These are phyloP conservation scores for Mortierella sp. DNA, from an alignment of 371 early-diverging fungal species.

Conservation along the genomic window DNA sequence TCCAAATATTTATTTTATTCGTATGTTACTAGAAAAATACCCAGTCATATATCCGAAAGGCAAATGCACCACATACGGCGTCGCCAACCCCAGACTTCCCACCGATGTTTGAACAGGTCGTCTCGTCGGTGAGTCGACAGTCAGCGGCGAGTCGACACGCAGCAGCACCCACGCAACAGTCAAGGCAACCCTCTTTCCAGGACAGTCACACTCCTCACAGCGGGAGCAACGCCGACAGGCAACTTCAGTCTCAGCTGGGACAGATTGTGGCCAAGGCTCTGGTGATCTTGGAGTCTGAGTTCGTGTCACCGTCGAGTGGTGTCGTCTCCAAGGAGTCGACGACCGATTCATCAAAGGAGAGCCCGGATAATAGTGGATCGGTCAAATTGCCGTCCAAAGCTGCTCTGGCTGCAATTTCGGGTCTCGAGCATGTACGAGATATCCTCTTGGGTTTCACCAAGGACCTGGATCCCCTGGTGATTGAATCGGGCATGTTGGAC, in stretches of 20 bases:
- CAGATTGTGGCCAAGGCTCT: slow-evolving; percentile 68
- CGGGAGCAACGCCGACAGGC: slow-evolving; percentile 26
- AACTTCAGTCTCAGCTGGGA: slow-evolving; percentile 63
- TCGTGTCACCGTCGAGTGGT: slow-evolving; percentile 48
- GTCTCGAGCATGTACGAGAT: slow-evolving; percentile 75
- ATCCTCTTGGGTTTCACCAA: slow-evolving; percentile 65
- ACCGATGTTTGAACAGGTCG: slow-evolving; percentile 50
- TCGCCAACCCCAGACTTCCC: slow-evolving; percentile 33
- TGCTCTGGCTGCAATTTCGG: slow-evolving; percentile 61
- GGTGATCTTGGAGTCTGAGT: slow-evolving; percentile 65
- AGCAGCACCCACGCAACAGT: slow-evolving; percentile 10
- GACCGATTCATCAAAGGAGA: slow-evolving; percentile 4
- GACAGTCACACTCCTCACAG: not conserved
- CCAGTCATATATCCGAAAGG: slow-evolving; percentile 53
- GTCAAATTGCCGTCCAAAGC: slow-evolving; percentile 26
- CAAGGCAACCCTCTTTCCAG: slow-evolving; percentile 8
- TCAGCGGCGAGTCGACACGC: slow-evolving; percentile 32
- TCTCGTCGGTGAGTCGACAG: slow-evolving; percentile 26
- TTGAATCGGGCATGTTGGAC: slow-evolving; percentile 53
- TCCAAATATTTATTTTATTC: not conserved
- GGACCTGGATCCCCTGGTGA: slow-evolving; percentile 64
- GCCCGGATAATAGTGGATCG: not conserved
- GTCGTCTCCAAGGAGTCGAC: slow-evolving; percentile 1
- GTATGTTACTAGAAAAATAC: slow-evolving; percentile 47
- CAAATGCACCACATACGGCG: slow-evolving; percentile 5